A percentile compares a stretch with the other conserved stretches of the same genome.
phyloP scores from a whole-genome alignment of 129 eudicot species.

The Saposhnikovia divaricata region DNA sequence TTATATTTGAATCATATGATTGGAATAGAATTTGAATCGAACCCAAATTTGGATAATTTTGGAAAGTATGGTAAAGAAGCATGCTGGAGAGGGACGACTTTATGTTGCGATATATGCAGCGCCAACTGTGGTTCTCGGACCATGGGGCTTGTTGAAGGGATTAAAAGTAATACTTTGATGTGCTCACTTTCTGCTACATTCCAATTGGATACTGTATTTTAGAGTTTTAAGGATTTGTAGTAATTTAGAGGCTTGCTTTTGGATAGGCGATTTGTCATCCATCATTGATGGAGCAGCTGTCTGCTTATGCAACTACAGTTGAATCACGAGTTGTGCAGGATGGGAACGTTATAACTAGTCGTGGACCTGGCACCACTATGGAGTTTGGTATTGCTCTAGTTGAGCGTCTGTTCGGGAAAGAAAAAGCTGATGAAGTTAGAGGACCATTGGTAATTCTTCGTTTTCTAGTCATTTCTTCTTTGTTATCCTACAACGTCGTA shows the following conservation, averaged over 20 bases:
- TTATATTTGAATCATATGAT: too few species aligned
- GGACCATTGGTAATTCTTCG: slow-evolving; percentile 63
- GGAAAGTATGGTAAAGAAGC: slow-evolving; percentile 65
- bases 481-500: not conserved
- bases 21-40: too few species aligned
- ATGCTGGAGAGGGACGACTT: slow-evolving; percentile 72
- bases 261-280: slow-evolving; percentile 89
- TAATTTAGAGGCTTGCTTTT: slow-evolving; percentile 3
- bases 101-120: slow-evolving; percentile 94
- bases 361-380: slow-evolving; percentile 95
- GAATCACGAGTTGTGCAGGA: slow-evolving; percentile 88
- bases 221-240: not conserved
- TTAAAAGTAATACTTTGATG: slow-evolving; percentile 35
- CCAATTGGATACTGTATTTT: not conserved
- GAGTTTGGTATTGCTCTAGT: slow-evolving; percentile 73
- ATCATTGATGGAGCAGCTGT: slow-evolving; percentile 78
- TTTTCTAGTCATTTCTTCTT: not conserved
- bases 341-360: slow-evolving; percentile 76
- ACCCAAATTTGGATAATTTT: slow-evolving; percentile 42
- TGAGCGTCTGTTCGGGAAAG: slow-evolving; percentile 66
- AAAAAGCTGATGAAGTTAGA: slow-evolving; percentile 71
- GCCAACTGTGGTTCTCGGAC: slow-evolving; percentile 91
- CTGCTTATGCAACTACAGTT: slow-evolving; percentile 63
- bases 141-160: slow-evolving; percentile 93
- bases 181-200: not conserved